Conservation (phyloP, 805 yeast species). For the Hanseniaspora occidentalis region DNA sequence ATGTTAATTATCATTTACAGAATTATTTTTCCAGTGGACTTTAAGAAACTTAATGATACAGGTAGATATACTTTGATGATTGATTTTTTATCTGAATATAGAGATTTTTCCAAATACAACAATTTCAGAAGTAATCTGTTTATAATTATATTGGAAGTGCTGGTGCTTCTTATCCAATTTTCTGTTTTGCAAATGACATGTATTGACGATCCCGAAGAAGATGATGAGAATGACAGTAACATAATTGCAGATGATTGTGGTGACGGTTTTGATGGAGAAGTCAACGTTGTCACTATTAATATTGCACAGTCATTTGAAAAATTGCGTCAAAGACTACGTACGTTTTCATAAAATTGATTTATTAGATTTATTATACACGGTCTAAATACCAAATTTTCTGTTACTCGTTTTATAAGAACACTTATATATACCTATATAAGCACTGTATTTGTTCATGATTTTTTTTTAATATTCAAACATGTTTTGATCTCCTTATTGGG, state of each 20-base stretch:
- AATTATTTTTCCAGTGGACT: constrained; percentile 23
- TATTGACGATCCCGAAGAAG: constrained; percentile 16
- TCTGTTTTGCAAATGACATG: constrained; percentile 17
- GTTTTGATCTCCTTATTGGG: too few species aligned
- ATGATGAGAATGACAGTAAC: constrained; percentile 8
- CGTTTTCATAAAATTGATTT: background rate
- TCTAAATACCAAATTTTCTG: too few species aligned
- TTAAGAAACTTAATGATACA: constrained; percentile 23
- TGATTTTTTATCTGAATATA: constrained; percentile 21
- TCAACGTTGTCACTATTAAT: constrained; percentile 25
- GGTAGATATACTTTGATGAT: constrained; percentile 15
- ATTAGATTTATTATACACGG: too few species aligned
- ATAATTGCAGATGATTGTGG: constrained; percentile 14
- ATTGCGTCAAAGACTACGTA: constrained; percentile 6
- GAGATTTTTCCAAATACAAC: constrained; percentile 22
- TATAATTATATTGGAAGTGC: constrained; percentile 17
- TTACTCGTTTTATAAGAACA: too few species aligned
- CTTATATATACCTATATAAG: too few species aligned
- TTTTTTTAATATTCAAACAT: too few species aligned
- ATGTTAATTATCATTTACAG: constrained; percentile 14
- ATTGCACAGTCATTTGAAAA: constrained; percentile 19
- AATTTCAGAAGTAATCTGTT: constrained; percentile 23
- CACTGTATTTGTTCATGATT: too few species aligned
- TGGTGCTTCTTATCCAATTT: constrained; percentile 18
- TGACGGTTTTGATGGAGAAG: constrained; percentile 37